Evolutionary conservation across 1,284 basidiomycete species (phyloP), one percentile per base, ranked within the genome.

Genomic region (Rhodotorula sp.): DNA sequence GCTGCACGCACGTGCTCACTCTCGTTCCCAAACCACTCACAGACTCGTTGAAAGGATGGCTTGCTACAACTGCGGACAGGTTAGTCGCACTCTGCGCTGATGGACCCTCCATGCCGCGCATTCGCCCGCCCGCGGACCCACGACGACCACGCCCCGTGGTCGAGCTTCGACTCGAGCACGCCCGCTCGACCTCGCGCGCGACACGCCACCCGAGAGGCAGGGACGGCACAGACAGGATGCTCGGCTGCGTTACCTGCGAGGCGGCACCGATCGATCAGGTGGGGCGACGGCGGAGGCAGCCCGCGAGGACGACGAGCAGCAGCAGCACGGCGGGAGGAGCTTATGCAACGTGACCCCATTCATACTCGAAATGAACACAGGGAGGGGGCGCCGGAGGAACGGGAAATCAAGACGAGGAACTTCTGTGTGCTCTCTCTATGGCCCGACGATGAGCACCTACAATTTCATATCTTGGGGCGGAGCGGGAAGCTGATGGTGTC

Each of bases 51-150:
- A 15, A 48, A 65, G 1, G 47, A 72, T 72, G 70, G 68, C 70
- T 26, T 72, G 70, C 70, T 72, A 72, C 67, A 68, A 68, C 70
- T 72, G 70, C 70, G 70, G 70, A 59, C 70, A 72, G 64, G 70
- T 66, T 12, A 68, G 67, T 57, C 51, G 58, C 23, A 34, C 34
- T 34, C 34, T 34, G 34, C 34, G 34, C 34, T 34, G 34, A 34
- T 34, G 34, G 34, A 8, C 5, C 34, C 5, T 34, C 34, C 34
- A 34, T 34, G 34, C 34, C 34, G 34, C 34, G 34, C 34, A 6
- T 8, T 34, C 34, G 34, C 34, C 5, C 34, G 34, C 34, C 34
- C 8, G 34, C 34, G 34, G 34, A 34, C 34, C 34, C 34, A 34
- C 34, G 5, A 20, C n/a, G 34, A 39, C 29, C 29, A 18, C 18